A percentile compares a stretch with the other conserved stretches of the same genome.
Conservation (phyloP, 2,329 filamentous ascomycete species). For the Xenosphaeropsis pyriputrescens region DNA sequence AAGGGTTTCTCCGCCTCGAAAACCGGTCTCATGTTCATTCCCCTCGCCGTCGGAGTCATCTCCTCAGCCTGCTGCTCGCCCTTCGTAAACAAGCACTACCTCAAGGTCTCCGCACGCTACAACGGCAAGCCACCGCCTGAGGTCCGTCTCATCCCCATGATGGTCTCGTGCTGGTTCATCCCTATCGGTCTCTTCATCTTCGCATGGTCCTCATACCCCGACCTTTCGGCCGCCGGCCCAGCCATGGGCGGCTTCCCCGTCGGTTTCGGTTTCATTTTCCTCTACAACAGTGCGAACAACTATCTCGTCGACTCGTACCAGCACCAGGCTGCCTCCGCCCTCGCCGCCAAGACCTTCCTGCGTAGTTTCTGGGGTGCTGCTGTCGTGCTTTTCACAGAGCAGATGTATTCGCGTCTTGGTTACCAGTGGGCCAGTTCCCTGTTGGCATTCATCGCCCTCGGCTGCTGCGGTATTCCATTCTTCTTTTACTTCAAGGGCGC, state of each 20-base stretch:
- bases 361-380: constrained; percentile 68
- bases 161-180: constrained; percentile 57
- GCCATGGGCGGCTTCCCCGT: constrained; percentile 40
- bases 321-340: constrained; percentile 64
- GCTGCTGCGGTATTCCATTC: constrained; percentile 72
- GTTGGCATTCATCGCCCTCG: constrained; percentile 58
- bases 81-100: constrained; percentile 65
- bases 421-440: constrained; percentile 65
- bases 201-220: constrained; percentile 42
- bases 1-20: constrained; percentile 60
- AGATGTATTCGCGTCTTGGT: constrained; percentile 63
- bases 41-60: constrained; percentile 63
- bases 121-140: constrained; percentile 62
- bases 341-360: constrained; percentile 71
- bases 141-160: constrained; percentile 64
- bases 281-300: constrained; percentile 45
- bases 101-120: constrained; percentile 41
- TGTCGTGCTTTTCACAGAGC: constrained; percentile 64
- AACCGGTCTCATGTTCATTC: constrained; percentile 75
- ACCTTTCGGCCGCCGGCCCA: constrained; percentile 34
- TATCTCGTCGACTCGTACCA: constrained; percentile 50
- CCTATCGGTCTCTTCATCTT: constrained; percentile 48
- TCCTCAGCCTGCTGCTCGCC: constrained; percentile 51
- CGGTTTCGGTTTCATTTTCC: constrained; percentile 50
- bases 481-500: constrained; percentile 70